Evolutionary conservation across 805 yeast species (phyloP).

Genomic region (Candida quercuum): DNA sequence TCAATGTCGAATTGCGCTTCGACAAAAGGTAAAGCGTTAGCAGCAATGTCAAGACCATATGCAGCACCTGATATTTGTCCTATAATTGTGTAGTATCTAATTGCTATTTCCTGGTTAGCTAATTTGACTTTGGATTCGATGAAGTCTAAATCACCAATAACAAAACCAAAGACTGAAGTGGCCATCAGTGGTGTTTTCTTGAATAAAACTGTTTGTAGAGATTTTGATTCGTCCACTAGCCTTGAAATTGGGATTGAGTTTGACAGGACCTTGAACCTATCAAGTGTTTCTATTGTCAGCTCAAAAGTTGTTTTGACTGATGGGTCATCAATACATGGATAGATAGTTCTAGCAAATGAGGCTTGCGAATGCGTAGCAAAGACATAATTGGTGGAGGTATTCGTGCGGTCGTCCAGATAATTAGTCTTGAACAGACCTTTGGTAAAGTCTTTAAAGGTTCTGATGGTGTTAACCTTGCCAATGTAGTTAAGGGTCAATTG

Average conservation of each 20-base stretch:
- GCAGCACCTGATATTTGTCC: slow-evolving; percentile 45
- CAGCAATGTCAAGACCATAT: slow-evolving; percentile 45
- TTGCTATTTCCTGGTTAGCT: slow-evolving; percentile 31
- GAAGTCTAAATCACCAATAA: slow-evolving; percentile 60
- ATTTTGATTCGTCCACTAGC: slow-evolving; percentile 17
- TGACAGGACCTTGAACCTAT: slow-evolving; percentile 45
- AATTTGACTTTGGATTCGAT: slow-evolving; percentile 32
- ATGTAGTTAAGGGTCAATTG: slow-evolving; percentile 33
- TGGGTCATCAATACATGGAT: slow-evolving; percentile 69
- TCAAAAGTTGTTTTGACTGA: slow-evolving; percentile 45
- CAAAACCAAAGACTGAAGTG: slow-evolving; percentile 62
- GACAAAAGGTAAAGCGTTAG: slow-evolving; percentile 42
- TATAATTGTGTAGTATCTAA: slow-evolving; percentile 49
- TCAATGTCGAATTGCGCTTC: slow-evolving; percentile 36
- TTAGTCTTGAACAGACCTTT: slow-evolving; percentile 66
- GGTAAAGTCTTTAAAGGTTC: slow-evolving; percentile 51
- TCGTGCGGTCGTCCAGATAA: slow-evolving; percentile 45
- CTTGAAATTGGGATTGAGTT: slow-evolving; percentile 35
- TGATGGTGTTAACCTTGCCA: slow-evolving; percentile 46
- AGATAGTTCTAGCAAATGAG: slow-evolving; percentile 51
- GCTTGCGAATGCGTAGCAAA: slow-evolving; percentile 76
- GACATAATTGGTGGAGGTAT: slow-evolving; percentile 44
- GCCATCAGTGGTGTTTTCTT: slow-evolving; percentile 53
- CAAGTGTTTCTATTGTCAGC: slow-evolving; percentile 40
- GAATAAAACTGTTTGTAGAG: slow-evolving; percentile 36